Conservation (phyloP, 1,284 basidiomycete species). For the Naganishia sp. region DNA sequence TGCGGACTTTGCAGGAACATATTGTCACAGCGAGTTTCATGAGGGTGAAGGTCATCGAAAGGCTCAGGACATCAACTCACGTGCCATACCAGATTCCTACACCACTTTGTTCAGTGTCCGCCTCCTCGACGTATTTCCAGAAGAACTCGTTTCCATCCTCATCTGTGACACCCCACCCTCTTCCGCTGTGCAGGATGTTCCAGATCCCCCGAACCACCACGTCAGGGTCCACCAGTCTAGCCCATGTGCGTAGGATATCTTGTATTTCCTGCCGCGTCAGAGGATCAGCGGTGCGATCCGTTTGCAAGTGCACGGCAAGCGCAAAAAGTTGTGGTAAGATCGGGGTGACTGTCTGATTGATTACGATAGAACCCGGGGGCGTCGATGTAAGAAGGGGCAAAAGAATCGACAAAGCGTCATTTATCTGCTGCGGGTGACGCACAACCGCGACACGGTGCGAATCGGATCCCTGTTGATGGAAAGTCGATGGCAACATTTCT, state of each 20-base stretch:
- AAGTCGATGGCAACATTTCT: neutral
- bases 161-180: slow-evolving; percentile 46
- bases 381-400: slow-evolving; percentile 65
- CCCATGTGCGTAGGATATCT: slow-evolving; percentile 66
- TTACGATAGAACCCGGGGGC: slow-evolving; percentile 71
- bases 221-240: slow-evolving; percentile 60
- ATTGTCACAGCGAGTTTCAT: neutral
- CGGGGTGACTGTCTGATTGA: slow-evolving; percentile 67
- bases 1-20: neutral
- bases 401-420: slow-evolving; percentile 41
- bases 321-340: slow-evolving; percentile 69
- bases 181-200: slow-evolving; percentile 62
- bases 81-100: slow-evolving; percentile 39
- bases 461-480: slow-evolving; percentile 27
- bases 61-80: slow-evolving; percentile 34
- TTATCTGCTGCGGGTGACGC: slow-evolving; percentile 7
- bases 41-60: neutral
- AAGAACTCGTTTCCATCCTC: slow-evolving; percentile 37
- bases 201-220: slow-evolving; percentile 65
- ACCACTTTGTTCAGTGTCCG: slow-evolving; percentile 34
- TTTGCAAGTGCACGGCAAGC: slow-evolving; percentile 62
- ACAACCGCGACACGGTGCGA: slow-evolving; percentile 8
- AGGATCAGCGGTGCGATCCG: slow-evolving; percentile 61
- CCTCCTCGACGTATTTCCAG: slow-evolving; percentile 38
- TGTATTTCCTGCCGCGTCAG: slow-evolving; percentile 29